Base-by-base conservation (phyloP, 345 rosid genomes). In the Citrus unshiu region DNA sequence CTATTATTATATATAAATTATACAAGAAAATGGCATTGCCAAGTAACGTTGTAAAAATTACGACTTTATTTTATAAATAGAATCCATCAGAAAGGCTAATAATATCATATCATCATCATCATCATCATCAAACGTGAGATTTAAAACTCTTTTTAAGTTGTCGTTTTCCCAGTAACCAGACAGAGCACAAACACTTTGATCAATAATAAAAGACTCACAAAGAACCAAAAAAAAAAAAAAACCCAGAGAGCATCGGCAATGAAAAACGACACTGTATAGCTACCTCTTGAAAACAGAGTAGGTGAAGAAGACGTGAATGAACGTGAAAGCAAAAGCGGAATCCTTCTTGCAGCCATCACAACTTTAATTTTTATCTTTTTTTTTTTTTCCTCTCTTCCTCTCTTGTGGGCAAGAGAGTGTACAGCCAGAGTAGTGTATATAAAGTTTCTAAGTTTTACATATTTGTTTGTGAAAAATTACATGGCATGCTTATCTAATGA, bases 231-330 rank as follows among this genome's bases (percentile, higher is more conserved):
- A 34, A 6, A 35, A 35, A 32, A 35, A 35, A 6, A 35, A 35
- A 6, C 56, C 0, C 24, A 35, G 3, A 4, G 13, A 34, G 4
- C 65, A 74, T 13, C 54, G 16, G 58, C 58, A 18, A 4, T 5
- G 22, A 54, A 54, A 51, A 54, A 54, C 51, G 51, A 13, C 5
- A 3, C 18, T 46, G 51, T 46, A 46, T 46, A 3, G 56, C 2
- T 62, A 87, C 92, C 90, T 85, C 77, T 39, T 13, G 75, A 62
- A 71, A 81, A 68, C 40, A 77, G 76, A 70, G 87, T 18, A 72
- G 90, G 78, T 57, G 86, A 68, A 56, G 80, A 6, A 13, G 81
- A 83, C 2, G 90, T 13, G 77, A 86, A 70, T 22, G 97, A 88
- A 30, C 73, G 71, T 4, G 71, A 68, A 68, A 39, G 29, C 54